These are phyloP conservation scores for Arabis hirsuta DNA, from an alignment of 345 rosid species.

Conservation along the genomic window DNA sequence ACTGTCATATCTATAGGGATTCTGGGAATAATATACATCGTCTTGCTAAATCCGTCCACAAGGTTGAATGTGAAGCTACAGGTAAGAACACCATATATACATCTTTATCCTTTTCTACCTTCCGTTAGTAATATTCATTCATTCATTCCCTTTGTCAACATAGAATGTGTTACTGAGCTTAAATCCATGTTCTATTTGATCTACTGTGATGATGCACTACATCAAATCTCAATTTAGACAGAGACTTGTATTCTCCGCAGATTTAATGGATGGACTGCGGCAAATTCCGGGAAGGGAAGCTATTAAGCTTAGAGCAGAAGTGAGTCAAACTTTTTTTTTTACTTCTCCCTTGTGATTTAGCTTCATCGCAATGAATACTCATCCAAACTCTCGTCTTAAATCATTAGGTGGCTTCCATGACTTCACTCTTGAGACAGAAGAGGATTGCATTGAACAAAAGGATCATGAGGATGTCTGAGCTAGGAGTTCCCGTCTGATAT, in stretches of 20 bases:
- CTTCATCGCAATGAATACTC: not conserved
- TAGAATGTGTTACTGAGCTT: not conserved
- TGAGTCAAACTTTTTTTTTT: conserved; percentile 30
- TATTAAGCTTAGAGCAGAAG: conserved; percentile 95
- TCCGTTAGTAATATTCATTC: conserved; percentile 6
- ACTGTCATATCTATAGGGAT: conserved; percentile 52
- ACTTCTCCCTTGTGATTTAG: not conserved
- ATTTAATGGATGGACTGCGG: conserved; percentile 88
- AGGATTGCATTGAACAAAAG: conserved; percentile 64
- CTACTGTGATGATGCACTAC: conserved; percentile 19
- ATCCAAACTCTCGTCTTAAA: not conserved
- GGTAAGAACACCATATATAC: conserved; percentile 49
- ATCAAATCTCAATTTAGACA: conserved; percentile 10
- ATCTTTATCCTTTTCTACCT: not conserved
- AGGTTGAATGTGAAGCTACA: conserved; percentile 75
- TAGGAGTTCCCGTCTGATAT: conserved; percentile 67
- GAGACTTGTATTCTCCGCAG: conserved; percentile 45
- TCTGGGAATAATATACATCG: conserved; percentile 73
- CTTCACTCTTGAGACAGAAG: conserved; percentile 64
- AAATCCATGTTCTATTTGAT: not conserved
- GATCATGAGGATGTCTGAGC: conserved; percentile 79
- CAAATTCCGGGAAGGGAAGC: conserved; percentile 92
- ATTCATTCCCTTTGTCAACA: not conserved
- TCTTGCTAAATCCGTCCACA: conserved; percentile 72
- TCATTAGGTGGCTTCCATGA: conserved; percentile 81